These are phyloP conservation scores for Arthroderma sp. DNA, from an alignment of 2,329 filamentous ascomycete species.

Conservation along the genomic window DNA sequence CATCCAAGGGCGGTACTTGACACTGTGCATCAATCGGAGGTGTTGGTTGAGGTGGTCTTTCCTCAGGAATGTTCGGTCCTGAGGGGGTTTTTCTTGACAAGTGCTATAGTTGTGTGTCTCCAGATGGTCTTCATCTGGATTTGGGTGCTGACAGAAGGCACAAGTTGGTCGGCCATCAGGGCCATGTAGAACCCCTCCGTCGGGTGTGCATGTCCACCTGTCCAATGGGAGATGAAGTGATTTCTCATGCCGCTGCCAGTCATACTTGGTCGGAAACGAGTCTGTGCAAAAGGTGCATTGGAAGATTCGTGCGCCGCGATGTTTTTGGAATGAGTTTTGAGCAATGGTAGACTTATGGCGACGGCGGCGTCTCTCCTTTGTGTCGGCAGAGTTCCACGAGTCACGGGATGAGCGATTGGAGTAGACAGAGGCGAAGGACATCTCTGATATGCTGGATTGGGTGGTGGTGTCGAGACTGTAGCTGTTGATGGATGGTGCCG, in stretches of 20 bases:
- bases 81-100: slow-evolving; percentile 47
- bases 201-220: slow-evolving; percentile 47
- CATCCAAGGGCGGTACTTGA: slow-evolving; percentile 43
- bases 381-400: slow-evolving; percentile 44
- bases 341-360: slow-evolving; percentile 36
- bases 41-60: slow-evolving; percentile 52
- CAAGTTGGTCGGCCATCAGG: slow-evolving; percentile 40
- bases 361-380: slow-evolving; percentile 45
- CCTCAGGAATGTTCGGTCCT: slow-evolving; percentile 48
- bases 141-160: slow-evolving; percentile 43
- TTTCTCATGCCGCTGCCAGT: slow-evolving; percentile 48
- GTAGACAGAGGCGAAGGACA: slow-evolving; percentile 43
- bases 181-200: slow-evolving; percentile 39
- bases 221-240: slow-evolving; percentile 44
- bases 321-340: slow-evolving; percentile 29
- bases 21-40: slow-evolving; percentile 46
- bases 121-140: slow-evolving; percentile 43
- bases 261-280: slow-evolving; percentile 44
- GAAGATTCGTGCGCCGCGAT: slow-evolving; percentile 34
- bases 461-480: slow-evolving; percentile 40
- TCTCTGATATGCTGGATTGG: slow-evolving; percentile 40
- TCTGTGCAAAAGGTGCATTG: slow-evolving; percentile 48
- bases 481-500: slow-evolving; percentile 41
- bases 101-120: slow-evolving; percentile 46
- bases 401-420: slow-evolving; percentile 43